These are phyloP conservation scores for Aspergillus melleus DNA, from an alignment of 2,329 filamentous ascomycete genomes.

Conservation along the genomic window DNA sequence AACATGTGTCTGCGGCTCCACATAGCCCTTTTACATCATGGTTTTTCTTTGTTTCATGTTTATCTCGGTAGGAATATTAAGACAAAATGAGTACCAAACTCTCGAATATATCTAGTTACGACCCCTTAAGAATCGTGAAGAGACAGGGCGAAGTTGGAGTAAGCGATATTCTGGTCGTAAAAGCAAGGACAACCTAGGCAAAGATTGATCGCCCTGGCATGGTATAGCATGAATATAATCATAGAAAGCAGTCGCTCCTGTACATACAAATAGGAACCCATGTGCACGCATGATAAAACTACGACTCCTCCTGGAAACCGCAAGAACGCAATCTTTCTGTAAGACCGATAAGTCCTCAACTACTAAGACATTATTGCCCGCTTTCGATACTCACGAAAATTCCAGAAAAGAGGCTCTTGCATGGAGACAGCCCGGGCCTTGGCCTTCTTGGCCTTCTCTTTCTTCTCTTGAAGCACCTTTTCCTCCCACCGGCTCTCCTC, in stretches of 20 bases:
- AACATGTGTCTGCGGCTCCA: not conserved
- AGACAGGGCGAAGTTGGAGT: not conserved
- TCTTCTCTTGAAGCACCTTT: constrained; percentile 34
- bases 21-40: not conserved
- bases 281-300: not conserved
- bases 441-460: constrained; percentile 27
- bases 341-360: no score
- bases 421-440: constrained; percentile 8
- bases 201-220: not conserved
- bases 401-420: constrained; percentile 25
- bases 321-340: no score
- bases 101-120: not conserved
- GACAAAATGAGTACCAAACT: no score
- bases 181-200: not conserved
- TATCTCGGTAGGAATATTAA: no score
- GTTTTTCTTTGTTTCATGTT: no score
- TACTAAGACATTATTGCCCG: constrained; percentile 32
- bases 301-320: no score
- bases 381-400: constrained; percentile 48
- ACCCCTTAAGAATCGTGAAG: not conserved
- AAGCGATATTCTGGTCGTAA: not conserved
- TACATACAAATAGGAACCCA: not conserved
- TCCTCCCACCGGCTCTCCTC: constrained; percentile 55
- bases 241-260: not conserved
- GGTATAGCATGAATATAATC: not conserved